A percentile compares a stretch with the other conserved stretches of the same genome.
phyloP scores from a whole-genome alignment of 2,329 filamentous ascomycete species.

The Trichoderma lentiforme region DNA sequence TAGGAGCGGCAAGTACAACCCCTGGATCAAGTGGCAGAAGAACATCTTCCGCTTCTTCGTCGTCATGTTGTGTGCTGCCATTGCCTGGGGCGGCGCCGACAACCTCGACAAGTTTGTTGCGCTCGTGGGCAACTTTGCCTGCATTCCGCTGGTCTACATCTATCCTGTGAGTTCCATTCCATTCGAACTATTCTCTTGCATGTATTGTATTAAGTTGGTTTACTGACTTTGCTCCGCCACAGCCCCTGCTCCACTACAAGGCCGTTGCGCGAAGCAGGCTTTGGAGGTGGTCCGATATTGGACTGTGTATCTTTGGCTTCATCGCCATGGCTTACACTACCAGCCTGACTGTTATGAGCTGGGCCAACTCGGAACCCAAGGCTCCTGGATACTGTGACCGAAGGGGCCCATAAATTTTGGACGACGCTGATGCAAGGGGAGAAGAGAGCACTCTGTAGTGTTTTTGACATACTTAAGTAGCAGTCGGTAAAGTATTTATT shows the following conservation, averaged over 20 bases:
- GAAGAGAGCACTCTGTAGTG: background rate
- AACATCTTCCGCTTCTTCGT: slow-evolving; percentile 94
- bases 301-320: slow-evolving; percentile 76
- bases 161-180: slow-evolving; percentile 76
- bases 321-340: slow-evolving; percentile 93
- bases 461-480: background rate
- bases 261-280: slow-evolving; percentile 68
- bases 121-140: slow-evolving; percentile 94
- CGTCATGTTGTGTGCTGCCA: slow-evolving; percentile 77
- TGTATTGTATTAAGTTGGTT: background rate
- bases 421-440: background rate
- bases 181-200: background rate
- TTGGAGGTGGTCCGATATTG: slow-evolving; percentile 69
- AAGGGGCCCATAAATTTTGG: slow-evolving; percentile 18
- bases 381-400: slow-evolving; percentile 55
- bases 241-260: slow-evolving; percentile 88
- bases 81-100: slow-evolving; percentile 89
- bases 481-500: slow-evolving; percentile 8
- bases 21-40: slow-evolving; percentile 99
- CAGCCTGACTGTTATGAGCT: slow-evolving; percentile 78
- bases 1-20: slow-evolving; percentile 93
- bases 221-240: slow-evolving; percentile 31
- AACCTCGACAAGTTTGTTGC: slow-evolving; percentile 97
- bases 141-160: slow-evolving; percentile 93
- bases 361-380: slow-evolving; percentile 60